Evolutionary conservation across 345 rosid species (phyloP), one percentile per base, ranked within the genome.

Genomic region (Populus simonii): DNA sequence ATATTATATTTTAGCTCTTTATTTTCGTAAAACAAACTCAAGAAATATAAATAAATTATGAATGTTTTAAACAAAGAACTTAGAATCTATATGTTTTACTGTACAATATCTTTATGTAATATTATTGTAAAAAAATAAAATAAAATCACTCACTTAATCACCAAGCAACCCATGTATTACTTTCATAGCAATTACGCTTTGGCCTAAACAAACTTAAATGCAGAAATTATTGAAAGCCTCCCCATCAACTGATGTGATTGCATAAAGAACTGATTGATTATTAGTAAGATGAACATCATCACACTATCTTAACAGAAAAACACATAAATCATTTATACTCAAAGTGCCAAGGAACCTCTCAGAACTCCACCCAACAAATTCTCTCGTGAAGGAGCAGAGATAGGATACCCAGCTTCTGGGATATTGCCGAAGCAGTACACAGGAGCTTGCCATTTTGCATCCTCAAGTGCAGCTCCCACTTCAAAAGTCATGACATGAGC

Each of bases 401-500:
- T 31, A 23, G 72, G 22, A 49, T 39, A 63, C 39, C 6, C 43
- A 29, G 39, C 6, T 16, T 49, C 33, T 8, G 15, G 74, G 23
- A 15, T 77, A 49, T 18, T 59, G 27, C 38, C 66, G 70, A 91
- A 91, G 85, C 92, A 88, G 81, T 87, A 82, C 25, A 67, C 77
- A 75, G 92, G 92, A 66, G 89, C 92, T 72, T 91, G 90, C 91
- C 92, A 89, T n/a, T 82, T 78, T 23, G 51, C 84, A 76, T 91
- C 94, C 68, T 86, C 92, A 8, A 89, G 88, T 18, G 68, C 86
- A 22, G 90, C 91, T 73, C 92, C 92, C 53, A 83, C 92, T 66
- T 91, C 91, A 74, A 86, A 89, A 23, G 90, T 85, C 84, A 89
- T 88, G 74, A 88, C 90, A 79, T 88, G 92, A 68, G 89, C 93